phyloP scores from a whole-genome alignment of 495 filamentous ascomycete genomes.

The Immersiella caudata region DNA sequence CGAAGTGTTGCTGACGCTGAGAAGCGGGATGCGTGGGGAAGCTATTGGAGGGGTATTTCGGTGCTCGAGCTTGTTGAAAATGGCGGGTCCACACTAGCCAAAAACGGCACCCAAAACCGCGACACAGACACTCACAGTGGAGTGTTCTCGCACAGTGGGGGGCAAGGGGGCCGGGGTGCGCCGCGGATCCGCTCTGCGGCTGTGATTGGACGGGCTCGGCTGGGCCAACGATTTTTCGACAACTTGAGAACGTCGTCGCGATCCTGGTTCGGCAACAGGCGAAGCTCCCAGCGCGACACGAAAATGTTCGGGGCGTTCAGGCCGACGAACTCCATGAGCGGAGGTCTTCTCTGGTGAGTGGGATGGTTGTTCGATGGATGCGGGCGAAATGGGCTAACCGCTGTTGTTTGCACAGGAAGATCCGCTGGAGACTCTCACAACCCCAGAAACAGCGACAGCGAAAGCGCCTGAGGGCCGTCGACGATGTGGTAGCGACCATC shows the following conservation, averaged over 20 bases:
- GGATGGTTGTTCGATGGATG: background rate
- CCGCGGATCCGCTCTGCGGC: background rate
- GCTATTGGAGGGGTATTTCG: too few relatives aligned
- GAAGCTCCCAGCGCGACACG: conserved; percentile 25
- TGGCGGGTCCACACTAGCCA: too few relatives aligned
- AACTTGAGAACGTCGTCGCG: conserved; percentile 13
- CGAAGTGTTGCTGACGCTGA: too few relatives aligned
- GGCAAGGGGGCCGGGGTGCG: background rate
- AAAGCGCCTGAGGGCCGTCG: conserved; percentile 80
- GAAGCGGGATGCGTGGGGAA: too few relatives aligned
- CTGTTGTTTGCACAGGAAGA: conserved; percentile 71
- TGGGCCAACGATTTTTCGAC: conserved; percentile 30
- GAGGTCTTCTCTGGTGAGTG: conserved; percentile 80
- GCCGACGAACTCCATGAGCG: conserved; percentile 70
- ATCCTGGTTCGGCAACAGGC: background rate
- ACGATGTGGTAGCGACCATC: conserved; percentile 76
- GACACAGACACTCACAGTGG: background rate
- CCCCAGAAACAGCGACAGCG: conserved; percentile 91
- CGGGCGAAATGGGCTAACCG: background rate
- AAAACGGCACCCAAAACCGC: too few relatives aligned
- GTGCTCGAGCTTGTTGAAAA: too few relatives aligned
- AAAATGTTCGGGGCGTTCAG: conserved; percentile 81
- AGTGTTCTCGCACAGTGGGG: background rate
- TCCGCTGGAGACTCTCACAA: conserved; percentile 89
- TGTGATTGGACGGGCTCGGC: conserved; percentile 22